phyloP scores from a whole-genome alignment of 2,329 filamentous ascomycete genomes.

The Curvularia lunata region DNA sequence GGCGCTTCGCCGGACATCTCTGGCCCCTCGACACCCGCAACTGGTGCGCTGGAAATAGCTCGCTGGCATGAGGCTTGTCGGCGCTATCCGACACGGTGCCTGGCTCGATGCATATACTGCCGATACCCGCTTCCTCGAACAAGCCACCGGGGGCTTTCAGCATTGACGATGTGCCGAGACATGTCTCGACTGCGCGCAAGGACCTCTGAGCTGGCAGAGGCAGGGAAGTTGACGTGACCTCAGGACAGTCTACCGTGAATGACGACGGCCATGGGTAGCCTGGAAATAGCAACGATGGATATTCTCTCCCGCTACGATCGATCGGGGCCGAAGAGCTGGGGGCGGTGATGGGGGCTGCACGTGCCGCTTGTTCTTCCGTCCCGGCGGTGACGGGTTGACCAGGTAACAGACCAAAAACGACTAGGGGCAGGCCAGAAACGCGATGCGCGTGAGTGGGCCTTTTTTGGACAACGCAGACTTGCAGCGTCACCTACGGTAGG shows the following conservation, averaged over 20 bases:
- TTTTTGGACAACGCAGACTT: constrained; percentile 31
- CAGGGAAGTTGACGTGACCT: not conserved
- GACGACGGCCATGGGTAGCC: not conserved
- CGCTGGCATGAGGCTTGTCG: not conserved
- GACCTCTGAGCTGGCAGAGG: not conserved
- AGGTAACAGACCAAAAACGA: constrained; percentile 28
- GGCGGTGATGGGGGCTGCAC: constrained; percentile 18
- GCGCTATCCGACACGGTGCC: constrained; percentile 6
- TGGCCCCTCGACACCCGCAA: constrained; percentile 13
- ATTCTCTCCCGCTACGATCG: not conserved
- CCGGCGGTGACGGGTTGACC: constrained; percentile 26
- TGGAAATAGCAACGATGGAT: not conserved
- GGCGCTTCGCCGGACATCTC: constrained; percentile 32
- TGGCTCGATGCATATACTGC: constrained; percentile 3
- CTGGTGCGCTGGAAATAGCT: constrained; percentile 16
- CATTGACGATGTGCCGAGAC: not conserved
- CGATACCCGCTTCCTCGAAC: not conserved
- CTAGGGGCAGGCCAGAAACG: constrained; percentile 33
- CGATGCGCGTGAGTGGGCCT: constrained; percentile 24
- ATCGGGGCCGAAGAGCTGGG: not conserved
- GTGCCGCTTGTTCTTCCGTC: constrained; percentile 20
- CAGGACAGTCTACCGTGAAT: not conserved
- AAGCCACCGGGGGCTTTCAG: not conserved
- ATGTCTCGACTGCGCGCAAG: not conserved
- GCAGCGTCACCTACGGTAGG: constrained; percentile 38